Evolutionary conservation across 495 filamentous ascomycete species (phyloP).

Genomic region (Penicillium simplicissimum): DNA sequence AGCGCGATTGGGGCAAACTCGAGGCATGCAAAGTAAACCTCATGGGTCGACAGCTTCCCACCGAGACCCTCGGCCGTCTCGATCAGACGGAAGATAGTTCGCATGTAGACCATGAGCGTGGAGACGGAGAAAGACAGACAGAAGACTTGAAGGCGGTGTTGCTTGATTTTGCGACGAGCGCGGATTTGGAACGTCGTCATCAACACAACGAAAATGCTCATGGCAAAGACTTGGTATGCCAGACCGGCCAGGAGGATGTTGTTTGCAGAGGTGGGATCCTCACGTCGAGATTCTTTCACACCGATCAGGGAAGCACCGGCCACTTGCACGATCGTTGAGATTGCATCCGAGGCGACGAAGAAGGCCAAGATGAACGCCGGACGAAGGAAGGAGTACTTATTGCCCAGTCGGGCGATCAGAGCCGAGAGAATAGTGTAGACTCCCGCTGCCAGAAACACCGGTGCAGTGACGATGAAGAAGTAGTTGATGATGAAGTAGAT

Average conservation of each 20-base stretch:
- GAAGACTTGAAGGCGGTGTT: slow-evolving; percentile 9
- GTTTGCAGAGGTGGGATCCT: slow-evolving; percentile 48
- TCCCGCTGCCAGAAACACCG: slow-evolving; percentile 54
- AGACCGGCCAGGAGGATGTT: slow-evolving; percentile 54
- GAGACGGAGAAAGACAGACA: slow-evolving; percentile 33
- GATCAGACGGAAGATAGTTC: slow-evolving; percentile 55
- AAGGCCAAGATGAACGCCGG: slow-evolving; percentile 16
- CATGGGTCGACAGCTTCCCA: slow-evolving; percentile 44
- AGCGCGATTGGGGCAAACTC: slow-evolving; percentile 55
- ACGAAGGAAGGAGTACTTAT: slow-evolving; percentile 28
- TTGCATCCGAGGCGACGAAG: slow-evolving; percentile 49
- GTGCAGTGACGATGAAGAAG: slow-evolving; percentile 60
- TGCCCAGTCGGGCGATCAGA: slow-evolving; percentile 37
- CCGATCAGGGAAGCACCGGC: slow-evolving; percentile 52
- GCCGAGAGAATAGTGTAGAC: slow-evolving; percentile 52
- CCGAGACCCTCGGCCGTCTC: slow-evolving; percentile 54
- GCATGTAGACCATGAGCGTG: slow-evolving; percentile 51
- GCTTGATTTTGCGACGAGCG: slow-evolving; percentile 12
- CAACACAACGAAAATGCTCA: slow-evolving; percentile 49
- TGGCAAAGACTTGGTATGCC: slow-evolving; percentile 50
- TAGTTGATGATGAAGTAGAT: slow-evolving; percentile 58
- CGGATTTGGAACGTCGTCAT: slow-evolving; percentile 26
- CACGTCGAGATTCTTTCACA: slow-evolving; percentile 35
- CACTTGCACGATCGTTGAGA: slow-evolving; percentile 54
- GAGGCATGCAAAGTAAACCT: slow-evolving; percentile 52